Base-by-base conservation (phyloP, 2,329 filamentous ascomycete genomes). In the Biscogniauxia sp. region DNA sequence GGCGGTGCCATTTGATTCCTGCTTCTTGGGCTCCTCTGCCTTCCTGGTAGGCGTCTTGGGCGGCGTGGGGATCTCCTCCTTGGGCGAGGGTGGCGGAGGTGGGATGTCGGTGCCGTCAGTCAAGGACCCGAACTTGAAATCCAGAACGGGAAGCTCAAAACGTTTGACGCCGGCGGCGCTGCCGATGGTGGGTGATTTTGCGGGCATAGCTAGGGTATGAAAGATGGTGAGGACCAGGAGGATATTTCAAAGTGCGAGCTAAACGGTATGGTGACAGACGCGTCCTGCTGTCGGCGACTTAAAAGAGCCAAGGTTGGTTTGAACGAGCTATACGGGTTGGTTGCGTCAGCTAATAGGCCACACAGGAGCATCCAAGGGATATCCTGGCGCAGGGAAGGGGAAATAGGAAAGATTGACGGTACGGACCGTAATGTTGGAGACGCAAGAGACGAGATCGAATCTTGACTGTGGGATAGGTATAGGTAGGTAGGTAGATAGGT, bases 41-140 rank as follows among this genome's bases (percentile, higher is more conserved):
- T 69, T 63, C 25, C 50, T 56, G 9, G 58, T 64, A 26, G 68
- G 67, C 51, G 76, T 74, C 64, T 75, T 74, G 41, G 80, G 78
- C 62, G 78, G 79, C 58, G 78, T 77, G 52, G 77, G 77, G 50
- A 78, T 76, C 70, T 83, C 80, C 66, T 78, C 74, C 57, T 71
- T 69, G 57, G 84, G 84, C 54, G 84, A 86, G 19, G 83, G 83
- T 53, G 77, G 77, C 23, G 84, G 84, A 28, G 84, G 82, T 51
- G 84, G 84, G 65, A 87, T 87, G 69, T 84, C 70, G 71, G 84
- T 87, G 57, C 84, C 84, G 50, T 87, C 84, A 51, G 84, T 87
- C 70, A 87, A 76, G 53, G 80, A 84, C 61, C 80, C 79, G 67
- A 86, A 85, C 66, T 85, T 81, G 75, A 87, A 79, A 64, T 87